phyloP scores from a whole-genome alignment of 805 yeast genomes.

The Yarrowia keelungensis region DNA sequence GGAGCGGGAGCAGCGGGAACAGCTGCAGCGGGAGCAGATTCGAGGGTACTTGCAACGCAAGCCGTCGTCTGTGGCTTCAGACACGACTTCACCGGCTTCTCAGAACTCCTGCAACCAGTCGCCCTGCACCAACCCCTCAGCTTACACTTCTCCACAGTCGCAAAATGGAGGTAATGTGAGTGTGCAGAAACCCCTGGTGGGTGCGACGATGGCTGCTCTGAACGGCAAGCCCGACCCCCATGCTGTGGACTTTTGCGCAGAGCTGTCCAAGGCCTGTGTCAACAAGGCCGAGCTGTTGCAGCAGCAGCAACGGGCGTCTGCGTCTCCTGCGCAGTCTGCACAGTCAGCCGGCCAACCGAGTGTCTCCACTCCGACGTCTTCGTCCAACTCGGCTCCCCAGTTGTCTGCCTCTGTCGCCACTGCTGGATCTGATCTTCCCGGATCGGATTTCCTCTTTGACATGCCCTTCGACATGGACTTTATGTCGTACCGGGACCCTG shows the following conservation, averaged over 20 bases:
- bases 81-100: conserved; percentile 25
- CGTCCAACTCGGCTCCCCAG: background rate
- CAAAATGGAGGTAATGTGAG: too few relatives aligned
- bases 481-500: conserved; percentile 46
- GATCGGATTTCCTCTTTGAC: conserved; percentile 44
- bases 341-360: conserved; percentile 2
- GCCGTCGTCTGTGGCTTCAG: conserved; percentile 23
- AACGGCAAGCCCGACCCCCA: conserved; percentile 24
- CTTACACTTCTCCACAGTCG: conserved; percentile 22
- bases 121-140: conserved; percentile 30
- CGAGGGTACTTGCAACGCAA: conserved; percentile 28
- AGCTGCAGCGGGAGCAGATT: conserved; percentile 36
- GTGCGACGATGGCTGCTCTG: conserved; percentile 25
- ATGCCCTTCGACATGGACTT: conserved; percentile 47
- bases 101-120: conserved; percentile 32
- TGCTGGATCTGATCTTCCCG: conserved; percentile 17
- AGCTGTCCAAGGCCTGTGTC: conserved; percentile 38
- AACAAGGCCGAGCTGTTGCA: conserved; percentile 31
- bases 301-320: too few relatives aligned
- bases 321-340: too few relatives aligned
- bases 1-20: conserved; percentile 26
- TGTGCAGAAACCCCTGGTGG: conserved; percentile 12
- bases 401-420: conserved; percentile 25
- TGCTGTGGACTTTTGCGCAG: conserved; percentile 34
- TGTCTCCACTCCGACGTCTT: conserved; percentile 4